A percentile compares a stretch with the other conserved stretches of the same genome.
Conservation (phyloP, 2,329 filamentous ascomycete species). For the Botrytis hyacinthi region DNA sequence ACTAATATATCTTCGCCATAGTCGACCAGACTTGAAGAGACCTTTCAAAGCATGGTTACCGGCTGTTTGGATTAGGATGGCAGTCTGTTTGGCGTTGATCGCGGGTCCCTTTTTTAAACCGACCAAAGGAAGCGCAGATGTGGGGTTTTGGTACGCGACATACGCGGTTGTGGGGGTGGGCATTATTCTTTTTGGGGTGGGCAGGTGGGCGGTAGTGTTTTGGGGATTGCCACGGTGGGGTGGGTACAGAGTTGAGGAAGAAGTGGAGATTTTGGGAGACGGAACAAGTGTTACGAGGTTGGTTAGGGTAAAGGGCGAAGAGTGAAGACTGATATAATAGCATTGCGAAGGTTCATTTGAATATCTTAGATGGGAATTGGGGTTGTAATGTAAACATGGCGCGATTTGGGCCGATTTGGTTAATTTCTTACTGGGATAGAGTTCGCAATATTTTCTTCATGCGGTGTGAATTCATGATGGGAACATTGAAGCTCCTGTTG, state of each 20-base stretch:
- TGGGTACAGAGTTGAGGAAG: slow-evolving; percentile 62
- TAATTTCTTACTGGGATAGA: neutral
- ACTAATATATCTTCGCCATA: slow-evolving; percentile 51
- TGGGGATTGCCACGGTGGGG: slow-evolving; percentile 57
- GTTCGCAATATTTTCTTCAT: neutral
- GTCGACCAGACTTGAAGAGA: slow-evolving; percentile 44
- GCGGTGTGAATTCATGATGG: neutral
- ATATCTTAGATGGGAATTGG: neutral
- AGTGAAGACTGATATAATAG: neutral
- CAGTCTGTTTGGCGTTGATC: slow-evolving; percentile 37
- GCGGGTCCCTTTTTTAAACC: slow-evolving; percentile 42
- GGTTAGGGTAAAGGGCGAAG: slow-evolving; percentile 32
- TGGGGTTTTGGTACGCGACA: slow-evolving; percentile 52
- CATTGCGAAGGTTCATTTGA: neutral
- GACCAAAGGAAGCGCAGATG: slow-evolving; percentile 43
- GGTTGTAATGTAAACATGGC: neutral
- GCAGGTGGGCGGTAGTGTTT: slow-evolving; percentile 71
- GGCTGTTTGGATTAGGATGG: slow-evolving; percentile 35
- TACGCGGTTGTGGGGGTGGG: slow-evolving; percentile 53
- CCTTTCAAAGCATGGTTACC: slow-evolving; percentile 35
- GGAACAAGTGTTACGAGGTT: slow-evolving; percentile 66
- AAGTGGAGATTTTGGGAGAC: slow-evolving; percentile 58
- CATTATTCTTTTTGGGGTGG: slow-evolving; percentile 53
- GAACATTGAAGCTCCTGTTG: neutral
- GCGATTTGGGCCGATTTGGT: too few species aligned